Conservation (phyloP, 129 eudicot genomes). For the Kitagawia praeruptora region DNA sequence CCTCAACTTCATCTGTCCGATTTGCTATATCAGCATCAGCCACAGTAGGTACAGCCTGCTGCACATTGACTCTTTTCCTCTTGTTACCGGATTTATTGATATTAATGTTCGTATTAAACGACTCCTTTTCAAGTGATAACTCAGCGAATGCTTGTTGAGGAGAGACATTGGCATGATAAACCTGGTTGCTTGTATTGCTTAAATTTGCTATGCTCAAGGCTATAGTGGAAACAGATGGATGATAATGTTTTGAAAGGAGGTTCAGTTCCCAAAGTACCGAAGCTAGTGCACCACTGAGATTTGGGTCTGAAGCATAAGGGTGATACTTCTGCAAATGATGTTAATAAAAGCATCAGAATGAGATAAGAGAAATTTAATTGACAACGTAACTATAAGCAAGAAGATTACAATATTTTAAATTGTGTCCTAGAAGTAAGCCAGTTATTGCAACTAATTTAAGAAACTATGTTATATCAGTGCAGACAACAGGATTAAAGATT, state of each 20-base stretch:
- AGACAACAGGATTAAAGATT: background rate
- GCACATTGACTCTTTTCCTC: slow-evolving; percentile 29
- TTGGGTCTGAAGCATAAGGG: slow-evolving; percentile 72
- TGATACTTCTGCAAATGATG: slow-evolving; percentile 62
- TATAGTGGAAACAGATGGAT: slow-evolving; percentile 59
- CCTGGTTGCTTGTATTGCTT: slow-evolving; percentile 29
- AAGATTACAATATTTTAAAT: background rate
- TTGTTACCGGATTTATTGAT: slow-evolving; percentile 34
- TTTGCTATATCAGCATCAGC: slow-evolving; percentile 15
- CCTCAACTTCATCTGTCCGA: slow-evolving; percentile 33
- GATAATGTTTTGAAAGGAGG: slow-evolving; percentile 72
- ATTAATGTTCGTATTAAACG: slow-evolving; percentile 19
- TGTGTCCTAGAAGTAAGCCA: background rate
- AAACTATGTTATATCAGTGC: background rate
- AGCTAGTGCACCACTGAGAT: slow-evolving; percentile 86
- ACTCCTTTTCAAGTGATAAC: slow-evolving; percentile 48
- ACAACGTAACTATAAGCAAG: background rate
- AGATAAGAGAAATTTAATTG: background rate
- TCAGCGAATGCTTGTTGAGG: slow-evolving; percentile 75
- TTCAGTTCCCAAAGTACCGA: slow-evolving; percentile 90
- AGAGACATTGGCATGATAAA: slow-evolving; percentile 37
- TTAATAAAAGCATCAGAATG: background rate
- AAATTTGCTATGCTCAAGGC: slow-evolving; percentile 56
- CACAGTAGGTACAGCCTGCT: slow-evolving; percentile 7
- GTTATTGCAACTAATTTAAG: background rate